Percentiles rank a stretch among this genome's conserved stretches.
Conservation (phyloP, 1,139 yeast species). For the Zygoascus sp. region DNA sequence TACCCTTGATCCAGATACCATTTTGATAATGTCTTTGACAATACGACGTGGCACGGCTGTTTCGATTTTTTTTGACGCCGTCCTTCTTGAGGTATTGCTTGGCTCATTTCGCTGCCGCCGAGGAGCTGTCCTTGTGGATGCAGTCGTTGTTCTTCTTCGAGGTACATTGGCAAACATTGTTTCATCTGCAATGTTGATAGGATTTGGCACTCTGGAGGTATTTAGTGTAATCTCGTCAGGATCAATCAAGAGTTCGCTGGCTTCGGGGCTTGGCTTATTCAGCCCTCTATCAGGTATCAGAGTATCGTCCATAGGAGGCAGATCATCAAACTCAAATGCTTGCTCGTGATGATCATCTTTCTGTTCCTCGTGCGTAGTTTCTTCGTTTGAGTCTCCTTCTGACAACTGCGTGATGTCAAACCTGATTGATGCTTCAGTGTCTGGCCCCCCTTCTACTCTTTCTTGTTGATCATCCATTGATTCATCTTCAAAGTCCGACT, state of each 20-base stretch:
- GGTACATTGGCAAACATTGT: neutral
- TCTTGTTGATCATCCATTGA: neutral
- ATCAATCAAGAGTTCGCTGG: neutral
- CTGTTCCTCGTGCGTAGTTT: neutral
- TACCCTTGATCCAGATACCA: slow-evolving; percentile 17
- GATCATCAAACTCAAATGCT: neutral
- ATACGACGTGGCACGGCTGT: slow-evolving; percentile 26
- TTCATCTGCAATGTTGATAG: slow-evolving; percentile 9
- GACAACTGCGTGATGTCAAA: neutral
- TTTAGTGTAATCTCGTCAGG: neutral
- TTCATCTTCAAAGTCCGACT: neutral
- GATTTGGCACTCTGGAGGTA: slow-evolving; percentile 1
- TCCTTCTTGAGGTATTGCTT: neutral
- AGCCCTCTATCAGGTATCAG: no score
- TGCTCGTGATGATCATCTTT: neutral
- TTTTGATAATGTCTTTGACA: slow-evolving; percentile 24
- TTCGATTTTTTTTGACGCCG: slow-evolving; percentile 9
- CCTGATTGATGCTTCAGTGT: neutral
- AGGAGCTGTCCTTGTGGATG: no score
- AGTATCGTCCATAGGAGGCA: neutral
- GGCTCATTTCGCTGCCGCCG: neutral
- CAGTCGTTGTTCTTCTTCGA: neutral
- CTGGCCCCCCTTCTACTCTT: neutral
- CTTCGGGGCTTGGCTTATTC: no score
- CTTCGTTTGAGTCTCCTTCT: neutral